Conservation (phyloP, 2,329 filamentous ascomycete species). For the Fusarium globosum region DNA sequence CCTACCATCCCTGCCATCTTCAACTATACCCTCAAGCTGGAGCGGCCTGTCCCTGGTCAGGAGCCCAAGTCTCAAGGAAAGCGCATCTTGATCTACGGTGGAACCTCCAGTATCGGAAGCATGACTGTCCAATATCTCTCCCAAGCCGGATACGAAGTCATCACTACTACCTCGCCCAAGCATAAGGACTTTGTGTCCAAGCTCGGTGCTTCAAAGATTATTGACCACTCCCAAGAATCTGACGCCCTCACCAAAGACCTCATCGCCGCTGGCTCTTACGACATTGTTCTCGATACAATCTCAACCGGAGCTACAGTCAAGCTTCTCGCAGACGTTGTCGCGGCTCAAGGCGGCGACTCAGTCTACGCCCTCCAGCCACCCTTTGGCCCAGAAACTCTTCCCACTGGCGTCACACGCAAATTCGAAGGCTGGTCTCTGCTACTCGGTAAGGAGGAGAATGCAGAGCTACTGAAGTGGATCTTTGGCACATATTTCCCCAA, state of each 20-base stretch:
- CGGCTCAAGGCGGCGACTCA: constrained; percentile 20
- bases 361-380: constrained; percentile 34
- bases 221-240: constrained; percentile 10
- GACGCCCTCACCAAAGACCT: constrained; percentile 14
- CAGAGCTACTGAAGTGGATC: constrained; percentile 25
- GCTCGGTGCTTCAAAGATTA: constrained; percentile 19
- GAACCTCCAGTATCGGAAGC: constrained; percentile 34
- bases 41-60: constrained; percentile 10
- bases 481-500: constrained; percentile 30
- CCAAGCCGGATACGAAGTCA: constrained; percentile 32
- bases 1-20: constrained; percentile 33
- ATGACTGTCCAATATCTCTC: constrained; percentile 30
- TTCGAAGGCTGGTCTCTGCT: constrained; percentile 38
- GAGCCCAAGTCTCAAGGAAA: constrained; percentile 14
- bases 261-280: constrained; percentile 16
- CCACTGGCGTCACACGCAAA: constrained; percentile 19
- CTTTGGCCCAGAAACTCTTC: constrained; percentile 23
- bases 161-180: constrained; percentile 34
- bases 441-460: constrained; percentile 29
- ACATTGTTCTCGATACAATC: constrained; percentile 28
- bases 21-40: constrained; percentile 23
- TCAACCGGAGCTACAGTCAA: constrained; percentile 27
- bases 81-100: constrained; percentile 27
- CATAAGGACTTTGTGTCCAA: constrained; percentile 25
- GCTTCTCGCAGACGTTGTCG: constrained; percentile 24